Percentiles rank a stretch among this genome's conserved stretches.
phyloP scores from a whole-genome alignment of 768 basidiomycete species.

The Kwoniella dejecticola region DNA sequence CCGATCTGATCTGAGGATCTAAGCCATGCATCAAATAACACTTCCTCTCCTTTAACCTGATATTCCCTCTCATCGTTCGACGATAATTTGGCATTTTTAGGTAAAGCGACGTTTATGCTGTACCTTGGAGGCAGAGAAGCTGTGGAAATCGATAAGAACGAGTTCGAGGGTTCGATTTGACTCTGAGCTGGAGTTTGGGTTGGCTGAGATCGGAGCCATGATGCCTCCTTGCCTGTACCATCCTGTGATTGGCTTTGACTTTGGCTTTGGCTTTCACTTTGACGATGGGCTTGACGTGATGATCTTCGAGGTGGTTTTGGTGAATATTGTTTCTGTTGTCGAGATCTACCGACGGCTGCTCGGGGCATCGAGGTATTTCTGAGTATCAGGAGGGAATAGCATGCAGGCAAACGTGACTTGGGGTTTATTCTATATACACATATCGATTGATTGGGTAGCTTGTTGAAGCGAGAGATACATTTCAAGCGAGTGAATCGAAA shows the following conservation, averaged over 20 bases:
- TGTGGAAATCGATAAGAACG: conserved; percentile 18
- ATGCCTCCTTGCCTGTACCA: neutral
- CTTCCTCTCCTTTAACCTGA: conserved; percentile 20
- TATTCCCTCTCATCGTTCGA: neutral
- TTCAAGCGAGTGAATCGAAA: too few relatives aligned
- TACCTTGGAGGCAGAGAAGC: conserved; percentile 15
- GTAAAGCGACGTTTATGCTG: conserved; percentile 14
- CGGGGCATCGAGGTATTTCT: neutral
- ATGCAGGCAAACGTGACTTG: too few relatives aligned
- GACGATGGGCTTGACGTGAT: too few relatives aligned
- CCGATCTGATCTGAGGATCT: conserved; percentile 2
- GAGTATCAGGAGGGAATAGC: neutral
- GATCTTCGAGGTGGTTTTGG: too few relatives aligned
- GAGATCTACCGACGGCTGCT: neutral
- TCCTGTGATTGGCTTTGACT: conserved; percentile 12
- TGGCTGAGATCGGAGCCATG: neutral
- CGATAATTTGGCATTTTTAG: neutral
- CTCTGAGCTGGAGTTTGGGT: conserved; percentile 1
- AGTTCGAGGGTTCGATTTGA: conserved; percentile 5
- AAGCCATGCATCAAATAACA: conserved; percentile 22
- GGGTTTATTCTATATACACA: too few relatives aligned
- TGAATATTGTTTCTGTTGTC: too few relatives aligned
- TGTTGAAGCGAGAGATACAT: too few relatives aligned
- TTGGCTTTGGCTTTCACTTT: neutral
- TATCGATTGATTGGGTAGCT: too few relatives aligned